Base-by-base conservation (phyloP, 73 alveolate species). In the Effrenium voratum region DNA sequence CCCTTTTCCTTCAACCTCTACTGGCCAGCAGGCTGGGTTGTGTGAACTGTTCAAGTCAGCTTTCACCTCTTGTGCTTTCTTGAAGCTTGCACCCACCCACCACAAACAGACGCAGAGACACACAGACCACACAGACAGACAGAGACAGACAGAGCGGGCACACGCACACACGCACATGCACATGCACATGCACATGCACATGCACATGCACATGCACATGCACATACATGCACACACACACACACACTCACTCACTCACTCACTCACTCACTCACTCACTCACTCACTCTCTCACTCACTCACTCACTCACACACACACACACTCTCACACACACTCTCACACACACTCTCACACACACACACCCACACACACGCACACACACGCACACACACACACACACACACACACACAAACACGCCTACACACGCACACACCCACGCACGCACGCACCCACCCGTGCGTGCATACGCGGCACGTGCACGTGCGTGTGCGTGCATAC, bases 11-110 rank as follows among this genome's bases (percentile, higher is more conserved):
- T 86, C 83, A 86, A 86, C 46, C 76, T 86, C 82, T 86, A 40
- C 34, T 86, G 94, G 94, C 94, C 94, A 34, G 60, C 94, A 86
- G 94, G 94, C 40, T 1, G 63, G 40, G n/a, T n/a, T n/a, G n/a
- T n/a, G n/a, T n/a, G n/a, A n/a, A n/a, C n/a, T n/a, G n/a, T n/a
- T n/a, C n/a, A n/a, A n/a, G n/a, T n/a, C n/a, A n/a, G n/a, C n/a
- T n/a, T n/a, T n/a, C n/a, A n/a, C n/a, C n/a, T n/a, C n/a, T n/a
- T n/a, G n/a, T n/a, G n/a, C n/a, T n/a, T n/a, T n/a, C n/a, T n/a
- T n/a, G n/a, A n/a, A n/a, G n/a, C n/a, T n/a, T n/a, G n/a, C n/a
- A n/a, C n/a, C n/a, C n/a, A n/a, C n/a, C n/a, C n/a, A n/a, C n/a
- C n/a, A 55, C 68, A 55, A 12, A 55, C 68, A 55, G 68, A 55